Evolutionary conservation across 2,329 filamentous ascomycete species (phyloP).

Genomic region (Penicillium italicum): DNA sequence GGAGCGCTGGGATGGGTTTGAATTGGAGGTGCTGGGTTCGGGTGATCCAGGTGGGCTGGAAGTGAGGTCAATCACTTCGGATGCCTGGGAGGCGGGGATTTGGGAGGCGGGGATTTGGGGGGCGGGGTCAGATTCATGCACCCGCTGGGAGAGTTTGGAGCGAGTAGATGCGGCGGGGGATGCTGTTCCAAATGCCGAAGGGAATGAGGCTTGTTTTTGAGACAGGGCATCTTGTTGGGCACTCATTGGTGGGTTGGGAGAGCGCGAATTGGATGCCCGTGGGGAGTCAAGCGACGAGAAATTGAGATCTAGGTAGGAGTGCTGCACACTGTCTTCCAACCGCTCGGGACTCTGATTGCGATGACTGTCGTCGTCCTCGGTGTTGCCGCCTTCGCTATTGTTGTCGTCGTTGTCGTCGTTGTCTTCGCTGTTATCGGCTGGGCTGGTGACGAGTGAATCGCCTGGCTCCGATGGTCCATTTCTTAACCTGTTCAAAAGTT

Average conservation of each 20-base stretch:
- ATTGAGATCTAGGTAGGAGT: slow-evolving; percentile 14
- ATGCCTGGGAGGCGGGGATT: slow-evolving; percentile 11
- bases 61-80: slow-evolving; percentile 21
- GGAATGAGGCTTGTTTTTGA: not conserved
- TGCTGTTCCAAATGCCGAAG: not conserved
- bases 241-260: slow-evolving; percentile 11
- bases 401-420: not conserved
- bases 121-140: not conserved
- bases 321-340: slow-evolving; percentile 11
- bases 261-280: slow-evolving; percentile 9
- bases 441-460: not conserved
- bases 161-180: slow-evolving; percentile 12
- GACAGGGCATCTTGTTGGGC: slow-evolving; percentile 10
- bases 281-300: slow-evolving; percentile 10
- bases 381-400: not conserved
- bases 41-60: slow-evolving; percentile 2
- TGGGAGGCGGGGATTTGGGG: slow-evolving; percentile 11
- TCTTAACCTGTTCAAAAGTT: not conserved
- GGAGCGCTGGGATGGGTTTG: not conserved
- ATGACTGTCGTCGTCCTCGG: not conserved
- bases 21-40: not conserved
- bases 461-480: not conserved
- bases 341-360: slow-evolving; percentile 1
- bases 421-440: not conserved
- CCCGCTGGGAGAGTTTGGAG: slow-evolving; percentile 5